Base-by-base conservation (phyloP, 805 yeast genomes). In the Lipomyces lipofer region DNA sequence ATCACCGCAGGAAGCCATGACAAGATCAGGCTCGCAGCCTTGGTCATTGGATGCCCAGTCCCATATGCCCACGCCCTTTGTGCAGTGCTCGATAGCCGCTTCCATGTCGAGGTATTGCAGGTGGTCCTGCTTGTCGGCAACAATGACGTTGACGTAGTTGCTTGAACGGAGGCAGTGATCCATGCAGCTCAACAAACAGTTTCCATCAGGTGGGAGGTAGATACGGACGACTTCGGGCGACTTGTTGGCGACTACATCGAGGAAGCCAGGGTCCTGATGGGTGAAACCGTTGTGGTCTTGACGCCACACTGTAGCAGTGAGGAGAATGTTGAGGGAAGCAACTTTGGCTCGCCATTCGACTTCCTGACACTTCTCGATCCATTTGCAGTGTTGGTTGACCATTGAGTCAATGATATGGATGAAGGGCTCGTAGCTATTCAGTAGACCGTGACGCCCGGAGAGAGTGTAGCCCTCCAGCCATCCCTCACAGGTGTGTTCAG, bases 321-420 rank as follows among this genome's bases (percentile, higher is more conserved):
- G 33, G 7, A 42, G 46, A 22, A 42, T 42, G 22, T 42, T 42
- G 30, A 42, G 33, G 21, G 46, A 42, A 29, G 46, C 33, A 42
- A 42, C 17, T 4, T 42, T 42, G 33, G 46, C 46, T 21, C 46
- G 40, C 46, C 46, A 42, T 15, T 42, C 46, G 39, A 42, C 46
- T 29, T 42, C 46, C 30, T 27, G 46, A 29, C 15, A 9, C 39
- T 42, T 42, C 39, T 42, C 46, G 5, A 42, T 42, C 46, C 46
- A 42, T 17, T 42, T 42, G 46, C 46, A 42, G 22, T 42, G 46
- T 15, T 42, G 46, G 33, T 42, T 42, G 22, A 42, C 46, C 46
- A 42, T 42, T 27, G 46, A 42, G 42, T 42, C 46, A 42, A 42
- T 42, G 46, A 42, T 42, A 42, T 42, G 46, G n/a, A 42, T 42